These are phyloP conservation scores for Zygoascus sp. DNA, from an alignment of 1,139 yeast species.

Conservation along the genomic window DNA sequence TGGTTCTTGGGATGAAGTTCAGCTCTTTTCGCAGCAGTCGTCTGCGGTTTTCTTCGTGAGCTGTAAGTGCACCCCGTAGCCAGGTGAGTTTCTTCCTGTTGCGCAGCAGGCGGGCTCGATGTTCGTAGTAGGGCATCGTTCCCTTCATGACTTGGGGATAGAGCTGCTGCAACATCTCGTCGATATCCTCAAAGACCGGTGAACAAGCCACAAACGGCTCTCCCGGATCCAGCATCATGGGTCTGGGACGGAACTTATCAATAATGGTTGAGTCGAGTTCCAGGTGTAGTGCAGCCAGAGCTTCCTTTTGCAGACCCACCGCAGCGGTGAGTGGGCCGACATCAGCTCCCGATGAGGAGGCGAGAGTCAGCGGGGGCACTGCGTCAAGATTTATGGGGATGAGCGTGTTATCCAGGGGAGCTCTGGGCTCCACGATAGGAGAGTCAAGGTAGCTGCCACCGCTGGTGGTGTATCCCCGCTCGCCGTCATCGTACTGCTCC, in stretches of 20 bases:
- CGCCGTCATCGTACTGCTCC: slow-evolving; percentile 3
- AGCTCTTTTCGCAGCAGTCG: background rate
- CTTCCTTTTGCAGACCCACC: slow-evolving; percentile 21
- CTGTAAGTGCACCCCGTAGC: slow-evolving; percentile 21
- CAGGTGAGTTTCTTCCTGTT: slow-evolving; percentile 24
- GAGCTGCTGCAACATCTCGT: slow-evolving; percentile 22
- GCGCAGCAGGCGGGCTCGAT: slow-evolving; percentile 23
- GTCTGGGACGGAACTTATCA: slow-evolving; percentile 27
- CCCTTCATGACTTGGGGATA: slow-evolving; percentile 24
- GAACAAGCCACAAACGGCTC: slow-evolving; percentile 26
- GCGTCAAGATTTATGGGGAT: slow-evolving; percentile 26
- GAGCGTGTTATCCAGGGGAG: slow-evolving; percentile 19
- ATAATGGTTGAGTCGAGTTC: slow-evolving; percentile 23
- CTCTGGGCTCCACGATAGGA: slow-evolving; percentile 17
- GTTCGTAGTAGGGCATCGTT: slow-evolving; percentile 21
- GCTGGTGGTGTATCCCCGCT: background rate
- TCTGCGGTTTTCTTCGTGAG: slow-evolving; percentile 15
- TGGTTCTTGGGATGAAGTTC: background rate
- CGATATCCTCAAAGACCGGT: slow-evolving; percentile 26
- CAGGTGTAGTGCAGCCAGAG: slow-evolving; percentile 21
- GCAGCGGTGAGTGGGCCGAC: background rate
- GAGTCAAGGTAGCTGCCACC: background rate
- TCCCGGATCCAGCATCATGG: slow-evolving; percentile 29
- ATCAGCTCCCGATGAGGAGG: background rate
- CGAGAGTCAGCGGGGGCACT: slow-evolving; percentile 17